Conservation (phyloP, 179 eudicot genomes). For the Nepenthes alata region DNA sequence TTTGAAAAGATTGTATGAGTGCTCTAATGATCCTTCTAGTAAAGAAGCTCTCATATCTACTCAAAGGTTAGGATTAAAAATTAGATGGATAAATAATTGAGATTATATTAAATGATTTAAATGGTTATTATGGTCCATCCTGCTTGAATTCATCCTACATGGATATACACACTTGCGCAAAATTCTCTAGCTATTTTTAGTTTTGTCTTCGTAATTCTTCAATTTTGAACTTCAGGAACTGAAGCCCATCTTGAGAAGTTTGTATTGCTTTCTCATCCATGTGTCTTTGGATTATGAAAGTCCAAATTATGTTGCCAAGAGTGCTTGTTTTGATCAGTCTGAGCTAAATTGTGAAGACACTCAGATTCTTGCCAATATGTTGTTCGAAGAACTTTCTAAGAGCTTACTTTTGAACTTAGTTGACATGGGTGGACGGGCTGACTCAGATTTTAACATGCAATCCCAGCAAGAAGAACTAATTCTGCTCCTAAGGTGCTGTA, state of each 20-base stretch:
- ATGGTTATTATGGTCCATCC: too few species aligned
- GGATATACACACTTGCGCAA: too few species aligned
- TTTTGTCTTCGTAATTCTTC: neutral
- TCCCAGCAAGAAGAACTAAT: conserved; percentile 31
- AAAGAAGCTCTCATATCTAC: too few species aligned
- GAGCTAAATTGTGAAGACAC: conserved; percentile 21
- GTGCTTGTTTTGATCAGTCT: too few species aligned
- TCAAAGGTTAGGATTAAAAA: too few species aligned
- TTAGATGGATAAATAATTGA: too few species aligned
- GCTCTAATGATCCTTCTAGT: too few species aligned
- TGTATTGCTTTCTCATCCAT: conserved; percentile 33
- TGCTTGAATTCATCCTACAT: too few species aligned
- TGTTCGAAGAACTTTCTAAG: conserved; percentile 33
- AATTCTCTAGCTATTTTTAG: too few species aligned
- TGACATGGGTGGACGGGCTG: conserved; percentile 11
- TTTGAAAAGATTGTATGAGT: too few species aligned
- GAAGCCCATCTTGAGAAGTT: conserved; percentile 34
- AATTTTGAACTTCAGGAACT: conserved; percentile 28
- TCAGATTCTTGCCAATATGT: conserved; percentile 20
- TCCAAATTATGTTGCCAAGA: conserved; percentile 9
- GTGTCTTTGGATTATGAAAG: conserved; percentile 24
- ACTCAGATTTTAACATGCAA: conserved; percentile 9
- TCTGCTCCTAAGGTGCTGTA: conserved; percentile 52
- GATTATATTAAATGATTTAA: too few species aligned
- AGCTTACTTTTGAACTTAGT: conserved; percentile 19